Evolutionary conservation across 2,329 filamentous ascomycete species (phyloP), one percentile per base, ranked within the genome.

Genomic region (Trichoderma sp.): DNA sequence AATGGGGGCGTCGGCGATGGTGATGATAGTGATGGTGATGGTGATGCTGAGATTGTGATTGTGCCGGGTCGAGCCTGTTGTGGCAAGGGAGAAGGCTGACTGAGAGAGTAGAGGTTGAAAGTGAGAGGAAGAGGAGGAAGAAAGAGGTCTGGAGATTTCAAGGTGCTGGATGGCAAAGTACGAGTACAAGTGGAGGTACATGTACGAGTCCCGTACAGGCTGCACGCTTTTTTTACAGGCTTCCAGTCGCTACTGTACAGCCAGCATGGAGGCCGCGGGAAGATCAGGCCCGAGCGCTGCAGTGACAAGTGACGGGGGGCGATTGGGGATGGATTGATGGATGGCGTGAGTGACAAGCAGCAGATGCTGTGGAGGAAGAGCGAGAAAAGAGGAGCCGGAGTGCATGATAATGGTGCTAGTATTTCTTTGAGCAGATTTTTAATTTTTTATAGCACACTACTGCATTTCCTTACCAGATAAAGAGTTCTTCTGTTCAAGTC

Each of bases 251-350:
- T 43, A 18, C 24, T 3, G 28, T 60, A 21, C 57, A 60, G 57
- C 34, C 34, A 36, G 39, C 57, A 24, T 60, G 47, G 47, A 43
- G 32, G n/a, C 24, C 24, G 28, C 57, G 57, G 67, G 67, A 21
- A 70, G 67, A 70, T 70, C 39, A 70, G 57, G 67, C 30, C 67
- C 67, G 57, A 62, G 67, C 67, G 57, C 39, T 53, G 39, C 39
- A 53, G 67, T 62, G 57, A 62, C 39, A 51, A 36, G 57, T 39
- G 67, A 32, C 24, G 47, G n/a, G 43, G 43, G 21, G 43, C 9
- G 43, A 32, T n/a, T 65, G 43, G 62, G 8, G 24, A 26, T 43
- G 39, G 39, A 26, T 32, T 30, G 24, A 21, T 32, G 21, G 32
- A 24, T 69, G 51, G 53, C 24, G 36, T 53, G 47, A 53, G 47